Evolutionary conservation across 208 protist species (phyloP), one percentile per base, ranked within the genome.

Genomic region (Acanthamoeba lenticulata): DNA sequence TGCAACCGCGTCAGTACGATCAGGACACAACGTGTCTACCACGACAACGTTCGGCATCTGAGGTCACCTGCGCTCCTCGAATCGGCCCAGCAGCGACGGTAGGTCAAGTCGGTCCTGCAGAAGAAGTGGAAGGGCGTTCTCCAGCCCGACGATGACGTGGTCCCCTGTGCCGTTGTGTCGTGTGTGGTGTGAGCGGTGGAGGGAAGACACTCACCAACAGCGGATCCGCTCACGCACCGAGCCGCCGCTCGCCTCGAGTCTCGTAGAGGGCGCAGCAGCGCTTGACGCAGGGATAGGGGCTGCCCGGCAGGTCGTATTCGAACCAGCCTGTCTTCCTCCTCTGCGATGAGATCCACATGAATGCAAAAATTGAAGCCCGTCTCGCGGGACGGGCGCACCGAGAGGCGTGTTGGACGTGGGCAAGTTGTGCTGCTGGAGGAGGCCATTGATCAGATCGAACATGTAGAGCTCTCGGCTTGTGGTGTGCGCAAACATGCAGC

Each of bases 181-280:
- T n/a, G n/a, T n/a, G n/a, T n/a, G n/a, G n/a, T n/a, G n/a, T n/a
- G n/a, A n/a, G n/a, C n/a, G n/a, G n/a, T n/a, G n/a, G n/a, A n/a
- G n/a, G n/a, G n/a, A n/a, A n/a, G n/a, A n/a, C n/a, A n/a, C n/a
- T n/a, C n/a, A n/a, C n/a, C n/a, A n/a, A n/a, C n/a, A n/a, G 24
- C 1, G 45, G 40, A 19, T 45, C 6, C 13, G 24, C 5, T 60
- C 34, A 32, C 32, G 29, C 21, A 86, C 74, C 91, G 3, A 95
- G 45, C 21, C 94, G 65, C 24, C 47, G 2, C 38, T 95, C 94
- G 36, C 94, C 94, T 34, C 42, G 29, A 38, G 92, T 95, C 32
- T 95, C 47, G 85, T 92, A 95, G 32, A 95, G 27, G 42, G 94
- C 57, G 40, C 94, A 95, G 32, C 52, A 62, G 38, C 94, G 83